phyloP scores from a whole-genome alignment of 2,329 filamentous ascomycete genomes.

The Pyrenochaeta sp. region DNA sequence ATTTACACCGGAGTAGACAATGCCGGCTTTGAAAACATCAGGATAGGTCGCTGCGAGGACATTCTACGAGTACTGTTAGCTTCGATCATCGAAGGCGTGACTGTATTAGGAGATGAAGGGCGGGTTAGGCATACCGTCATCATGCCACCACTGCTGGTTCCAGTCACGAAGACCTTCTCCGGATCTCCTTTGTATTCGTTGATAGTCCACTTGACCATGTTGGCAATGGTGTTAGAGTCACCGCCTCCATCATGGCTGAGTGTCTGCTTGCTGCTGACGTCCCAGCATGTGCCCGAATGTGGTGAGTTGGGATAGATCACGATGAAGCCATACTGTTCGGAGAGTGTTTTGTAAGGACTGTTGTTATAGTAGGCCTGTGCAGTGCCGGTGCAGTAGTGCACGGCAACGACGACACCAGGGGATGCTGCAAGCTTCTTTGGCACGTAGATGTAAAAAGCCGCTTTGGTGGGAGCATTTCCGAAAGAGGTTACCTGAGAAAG shows the following conservation, averaged over 20 bases:
- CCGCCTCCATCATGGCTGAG: conserved; percentile 66
- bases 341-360: conserved; percentile 63
- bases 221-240: conserved; percentile 65
- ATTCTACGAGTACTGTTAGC: conserved; percentile 36
- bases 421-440: conserved; percentile 54
- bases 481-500: conserved; percentile 54
- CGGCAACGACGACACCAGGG: conserved; percentile 63
- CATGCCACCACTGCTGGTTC: conserved; percentile 64
- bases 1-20: conserved; percentile 62
- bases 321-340: conserved; percentile 66
- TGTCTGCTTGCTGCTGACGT: conserved; percentile 63
- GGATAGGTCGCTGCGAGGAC: conserved; percentile 63
- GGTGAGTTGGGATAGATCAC: conserved; percentile 67
- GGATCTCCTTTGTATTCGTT: conserved; percentile 61
- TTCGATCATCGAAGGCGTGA: no score
- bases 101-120: no score
- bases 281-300: conserved; percentile 65
- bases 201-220: conserved; percentile 67
- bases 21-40: conserved; percentile 62
- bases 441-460: conserved; percentile 63
- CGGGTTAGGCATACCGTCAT: conserved; percentile 56
- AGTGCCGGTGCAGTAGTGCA: conserved; percentile 66
- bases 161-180: conserved; percentile 63
- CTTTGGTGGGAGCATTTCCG: conserved; percentile 57
- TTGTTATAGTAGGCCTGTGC: conserved; percentile 59